Conservation (phyloP, 768 basidiomycete species). For the Exsudoporus frostii region DNA sequence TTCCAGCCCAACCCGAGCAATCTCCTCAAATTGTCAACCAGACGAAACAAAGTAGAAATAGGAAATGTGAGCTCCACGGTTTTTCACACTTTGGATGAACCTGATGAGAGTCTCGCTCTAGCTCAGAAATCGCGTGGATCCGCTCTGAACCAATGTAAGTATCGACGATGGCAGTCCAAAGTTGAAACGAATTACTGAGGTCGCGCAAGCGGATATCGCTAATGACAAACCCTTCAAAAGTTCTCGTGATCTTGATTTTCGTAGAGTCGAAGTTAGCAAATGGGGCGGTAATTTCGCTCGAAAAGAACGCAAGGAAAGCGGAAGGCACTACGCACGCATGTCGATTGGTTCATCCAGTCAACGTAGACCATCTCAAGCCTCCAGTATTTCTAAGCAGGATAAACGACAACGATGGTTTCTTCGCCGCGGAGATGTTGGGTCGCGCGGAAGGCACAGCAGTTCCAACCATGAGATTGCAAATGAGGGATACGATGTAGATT, state of each 20-base stretch:
- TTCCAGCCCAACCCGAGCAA: background rate
- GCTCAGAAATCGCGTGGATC: constrained; percentile 6
- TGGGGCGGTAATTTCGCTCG: constrained; percentile 6
- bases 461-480: background rate
- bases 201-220: constrained; percentile 8
- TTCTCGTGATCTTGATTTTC: background rate
- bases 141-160: constrained; percentile 14
- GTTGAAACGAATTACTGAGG: background rate
- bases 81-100: background rate
- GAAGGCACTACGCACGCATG: constrained; percentile 18
- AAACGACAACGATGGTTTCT: constrained; percentile 16
- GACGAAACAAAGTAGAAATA: background rate
- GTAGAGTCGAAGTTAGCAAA: background rate
- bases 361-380: background rate
- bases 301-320: constrained; percentile 1
- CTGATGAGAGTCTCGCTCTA: background rate
- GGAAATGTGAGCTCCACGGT: constrained; percentile 2
- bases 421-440: constrained; percentile 8
- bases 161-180: background rate
- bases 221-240: constrained; percentile 6
- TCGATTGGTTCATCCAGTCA: constrained; percentile 13
- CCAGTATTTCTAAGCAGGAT: background rate
- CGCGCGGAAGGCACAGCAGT: background rate
- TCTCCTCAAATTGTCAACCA: background rate
- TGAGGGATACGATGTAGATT: constrained; percentile 1